Evolutionary conservation across 345 rosid species (phyloP).

Genomic region (Sonneratia caseolaris): DNA sequence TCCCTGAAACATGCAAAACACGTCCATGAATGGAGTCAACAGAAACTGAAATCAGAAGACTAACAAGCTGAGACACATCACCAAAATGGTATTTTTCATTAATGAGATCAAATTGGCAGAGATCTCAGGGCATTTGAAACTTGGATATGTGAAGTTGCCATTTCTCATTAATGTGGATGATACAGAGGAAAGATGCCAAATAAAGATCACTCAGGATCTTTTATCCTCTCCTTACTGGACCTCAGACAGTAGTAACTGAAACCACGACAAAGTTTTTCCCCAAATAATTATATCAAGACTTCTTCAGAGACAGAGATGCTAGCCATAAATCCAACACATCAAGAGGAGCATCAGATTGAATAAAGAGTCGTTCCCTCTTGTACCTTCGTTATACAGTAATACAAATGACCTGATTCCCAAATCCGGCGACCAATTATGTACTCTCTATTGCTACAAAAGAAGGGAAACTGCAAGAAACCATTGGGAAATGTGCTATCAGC

Average conservation of each 20-base stretch:
- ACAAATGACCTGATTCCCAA: conserved; percentile 72
- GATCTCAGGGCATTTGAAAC: neutral
- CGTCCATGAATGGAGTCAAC: neutral
- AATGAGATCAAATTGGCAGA: neutral
- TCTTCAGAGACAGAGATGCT: neutral
- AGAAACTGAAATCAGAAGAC: neutral
- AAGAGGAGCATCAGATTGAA: neutral
- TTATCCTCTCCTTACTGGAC: neutral
- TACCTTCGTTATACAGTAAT: conserved; percentile 94
- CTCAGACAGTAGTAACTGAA: neutral
- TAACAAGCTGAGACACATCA: conserved; percentile 1
- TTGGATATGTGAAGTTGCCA: neutral
- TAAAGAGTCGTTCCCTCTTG: neutral
- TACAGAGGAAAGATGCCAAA: neutral
- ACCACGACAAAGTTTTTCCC: neutral
- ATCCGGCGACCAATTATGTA: conserved; percentile 91
- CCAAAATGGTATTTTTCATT: neutral
- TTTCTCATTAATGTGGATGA: neutral
- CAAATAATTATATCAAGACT: neutral
- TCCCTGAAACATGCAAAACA: conserved; percentile 45
- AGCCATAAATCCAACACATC: neutral
- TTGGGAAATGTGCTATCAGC: neutral
- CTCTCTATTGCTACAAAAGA: conserved; percentile 95
- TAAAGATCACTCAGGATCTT: neutral
- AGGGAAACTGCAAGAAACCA: conserved; percentile 64